phyloP scores from a whole-genome alignment of 495 filamentous ascomycete species.

The Penicillium pancosmium region DNA sequence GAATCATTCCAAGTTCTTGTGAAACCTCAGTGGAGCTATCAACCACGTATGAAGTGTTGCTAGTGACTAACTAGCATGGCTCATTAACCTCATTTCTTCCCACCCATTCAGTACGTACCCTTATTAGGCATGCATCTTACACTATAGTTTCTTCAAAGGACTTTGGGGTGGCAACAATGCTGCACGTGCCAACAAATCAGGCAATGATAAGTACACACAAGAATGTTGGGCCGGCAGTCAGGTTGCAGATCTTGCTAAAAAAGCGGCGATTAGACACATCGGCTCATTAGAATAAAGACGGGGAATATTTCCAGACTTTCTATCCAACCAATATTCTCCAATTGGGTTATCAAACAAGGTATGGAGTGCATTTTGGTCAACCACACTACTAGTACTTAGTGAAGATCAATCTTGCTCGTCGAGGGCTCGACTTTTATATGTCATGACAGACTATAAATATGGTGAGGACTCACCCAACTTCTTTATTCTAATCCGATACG shows the following conservation, averaged over 20 bases:
- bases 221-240: neutral
- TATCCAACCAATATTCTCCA: neutral
- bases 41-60: neutral
- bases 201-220: neutral
- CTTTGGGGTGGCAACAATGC: too few relatives aligned
- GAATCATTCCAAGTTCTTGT: neutral
- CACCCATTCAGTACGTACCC: neutral
- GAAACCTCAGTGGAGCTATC: neutral
- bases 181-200: too few relatives aligned
- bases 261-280: neutral
- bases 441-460: too few relatives aligned
- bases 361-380: neutral
- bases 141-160: neutral
- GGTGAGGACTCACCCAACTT: too few relatives aligned
- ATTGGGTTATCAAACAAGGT: neutral
- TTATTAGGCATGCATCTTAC: neutral
- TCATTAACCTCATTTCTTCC: neutral
- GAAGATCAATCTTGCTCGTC: neutral
- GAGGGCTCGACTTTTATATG: neutral
- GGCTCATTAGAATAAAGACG: neutral
- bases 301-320: neutral
- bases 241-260: neutral
- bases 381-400: neutral
- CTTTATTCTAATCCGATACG: too few relatives aligned
- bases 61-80: neutral